Evolutionary conservation across 108 stramenopile genomes (phyloP).

Genomic region (Bacterosira constricta): DNA sequence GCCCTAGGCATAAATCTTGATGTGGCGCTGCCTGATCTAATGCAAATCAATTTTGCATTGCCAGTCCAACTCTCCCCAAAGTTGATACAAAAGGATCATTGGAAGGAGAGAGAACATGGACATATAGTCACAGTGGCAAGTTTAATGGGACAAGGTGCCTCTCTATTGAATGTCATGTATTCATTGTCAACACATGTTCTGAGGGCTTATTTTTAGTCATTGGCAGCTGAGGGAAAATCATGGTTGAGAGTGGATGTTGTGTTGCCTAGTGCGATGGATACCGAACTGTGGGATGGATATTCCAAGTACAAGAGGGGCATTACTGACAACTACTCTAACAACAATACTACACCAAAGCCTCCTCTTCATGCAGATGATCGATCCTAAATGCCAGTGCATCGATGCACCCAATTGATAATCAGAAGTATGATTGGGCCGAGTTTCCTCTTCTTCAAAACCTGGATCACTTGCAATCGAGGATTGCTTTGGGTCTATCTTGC

Average conservation of each 20-base stretch:
- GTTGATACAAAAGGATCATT: constrained; percentile 8
- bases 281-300: constrained; percentile 22
- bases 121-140: constrained; percentile 62
- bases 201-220: constrained; percentile 63
- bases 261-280: constrained; percentile 67
- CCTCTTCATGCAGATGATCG: not conserved
- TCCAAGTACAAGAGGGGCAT: constrained; percentile 2
- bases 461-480: constrained; percentile 67
- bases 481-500: constrained; percentile 35
- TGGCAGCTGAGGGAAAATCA: constrained; percentile 52
- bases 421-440: constrained; percentile 39
- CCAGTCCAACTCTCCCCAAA: constrained; percentile 6
- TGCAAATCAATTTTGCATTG: constrained; percentile 21
- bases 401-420: constrained; percentile 55
- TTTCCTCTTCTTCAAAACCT: constrained; percentile 40
- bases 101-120: constrained; percentile 20
- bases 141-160: constrained; percentile 53
- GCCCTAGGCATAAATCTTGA: constrained; percentile 10
- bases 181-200: constrained; percentile 69
- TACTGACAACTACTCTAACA: not conserved
- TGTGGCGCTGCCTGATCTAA: constrained; percentile 1
- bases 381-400: constrained; percentile 59
- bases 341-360: not conserved
- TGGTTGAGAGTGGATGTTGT: constrained; percentile 57
- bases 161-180: constrained; percentile 69